phyloP scores from a whole-genome alignment of 495 filamentous ascomycete species.

The Penicillium chermesinum region DNA sequence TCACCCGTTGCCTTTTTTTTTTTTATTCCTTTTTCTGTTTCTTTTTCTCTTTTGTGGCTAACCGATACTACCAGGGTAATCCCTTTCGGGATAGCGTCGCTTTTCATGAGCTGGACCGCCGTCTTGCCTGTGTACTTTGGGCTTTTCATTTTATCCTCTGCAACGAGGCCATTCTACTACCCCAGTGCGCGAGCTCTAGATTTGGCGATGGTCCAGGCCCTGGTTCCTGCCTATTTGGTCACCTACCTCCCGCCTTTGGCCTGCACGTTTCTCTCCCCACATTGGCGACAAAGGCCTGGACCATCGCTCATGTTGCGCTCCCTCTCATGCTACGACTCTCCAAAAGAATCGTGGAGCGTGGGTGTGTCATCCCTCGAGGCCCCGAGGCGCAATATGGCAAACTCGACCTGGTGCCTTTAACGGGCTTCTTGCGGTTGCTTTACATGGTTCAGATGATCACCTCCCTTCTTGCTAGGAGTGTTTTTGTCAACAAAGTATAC shows the following conservation, averaged over 20 bases:
- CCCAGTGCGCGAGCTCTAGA: slow-evolving; percentile 13
- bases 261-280: slow-evolving; percentile 1
- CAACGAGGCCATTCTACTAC: slow-evolving; percentile 10
- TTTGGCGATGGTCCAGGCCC: slow-evolving; percentile 1
- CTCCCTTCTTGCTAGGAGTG: background rate
- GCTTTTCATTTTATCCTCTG: slow-evolving; percentile 9
- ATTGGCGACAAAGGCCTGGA: background rate
- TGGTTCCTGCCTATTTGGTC: slow-evolving; percentile 2
- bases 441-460: background rate
- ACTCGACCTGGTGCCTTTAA: background rate
- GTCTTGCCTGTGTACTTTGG: slow-evolving; percentile 13
- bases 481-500: background rate
- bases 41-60: background rate
- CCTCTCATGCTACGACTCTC: background rate
- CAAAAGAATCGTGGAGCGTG: background rate
- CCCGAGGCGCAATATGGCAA: background rate
- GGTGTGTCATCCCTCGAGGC: background rate
- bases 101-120: slow-evolving; percentile 7
- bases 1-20: background rate
- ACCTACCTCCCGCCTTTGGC: background rate
- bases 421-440: background rate
- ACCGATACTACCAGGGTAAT: slow-evolving; percentile 6
- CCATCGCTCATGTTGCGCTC: background rate
- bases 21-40: no score
- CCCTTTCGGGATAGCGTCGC: slow-evolving; percentile 7